A percentile compares a stretch with the other conserved stretches of the same genome.
phyloP scores from a whole-genome alignment of 306 rosid species.

The Rubus idaeus region DNA sequence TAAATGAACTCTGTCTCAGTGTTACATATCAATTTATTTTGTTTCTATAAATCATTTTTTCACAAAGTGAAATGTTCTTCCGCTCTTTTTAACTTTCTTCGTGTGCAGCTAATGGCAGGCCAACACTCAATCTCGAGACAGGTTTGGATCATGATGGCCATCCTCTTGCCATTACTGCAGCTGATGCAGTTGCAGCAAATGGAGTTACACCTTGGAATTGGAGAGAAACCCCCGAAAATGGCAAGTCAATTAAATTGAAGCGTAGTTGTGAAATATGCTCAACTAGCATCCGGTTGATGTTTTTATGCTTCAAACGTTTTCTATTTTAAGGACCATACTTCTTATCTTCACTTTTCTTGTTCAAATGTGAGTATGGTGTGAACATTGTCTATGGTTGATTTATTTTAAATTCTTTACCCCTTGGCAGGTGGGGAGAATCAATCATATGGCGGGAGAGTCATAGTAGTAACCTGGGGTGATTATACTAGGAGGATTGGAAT shows the following conservation, averaged over 20 bases:
- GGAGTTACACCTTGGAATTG: conserved; percentile 98
- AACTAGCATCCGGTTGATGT: not conserved
- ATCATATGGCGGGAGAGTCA: conserved; percentile 83
- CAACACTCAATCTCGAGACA: conserved; percentile 91
- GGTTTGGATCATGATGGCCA: conserved; percentile 89
- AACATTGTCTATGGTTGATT: not conserved
- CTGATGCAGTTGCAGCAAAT: conserved; percentile 79
- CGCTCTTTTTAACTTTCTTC: conserved; percentile 26
- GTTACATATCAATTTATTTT: not conserved
- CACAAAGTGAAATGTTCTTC: not conserved
- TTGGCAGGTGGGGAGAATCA: conserved; percentile 75
- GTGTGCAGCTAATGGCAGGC: conserved; percentile 76
- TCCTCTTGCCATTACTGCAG: conserved; percentile 90
- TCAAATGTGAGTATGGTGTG: not conserved
- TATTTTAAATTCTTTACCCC: conserved; percentile 9
- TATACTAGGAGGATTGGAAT: conserved; percentile 88
- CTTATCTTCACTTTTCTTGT: not conserved
- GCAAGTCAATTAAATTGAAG: conserved; percentile 35
- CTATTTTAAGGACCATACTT: not conserved
- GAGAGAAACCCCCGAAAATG: conserved; percentile 95
- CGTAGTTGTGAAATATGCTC: not conserved
- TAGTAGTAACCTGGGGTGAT: conserved; percentile 90
- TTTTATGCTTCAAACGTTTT: not conserved
- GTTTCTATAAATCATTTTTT: not conserved
- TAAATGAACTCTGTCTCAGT: not conserved